Evolutionary conservation across 148 eudicot species (phyloP), one percentile per base, ranked within the genome.

Genomic region (Silene latifolia): DNA sequence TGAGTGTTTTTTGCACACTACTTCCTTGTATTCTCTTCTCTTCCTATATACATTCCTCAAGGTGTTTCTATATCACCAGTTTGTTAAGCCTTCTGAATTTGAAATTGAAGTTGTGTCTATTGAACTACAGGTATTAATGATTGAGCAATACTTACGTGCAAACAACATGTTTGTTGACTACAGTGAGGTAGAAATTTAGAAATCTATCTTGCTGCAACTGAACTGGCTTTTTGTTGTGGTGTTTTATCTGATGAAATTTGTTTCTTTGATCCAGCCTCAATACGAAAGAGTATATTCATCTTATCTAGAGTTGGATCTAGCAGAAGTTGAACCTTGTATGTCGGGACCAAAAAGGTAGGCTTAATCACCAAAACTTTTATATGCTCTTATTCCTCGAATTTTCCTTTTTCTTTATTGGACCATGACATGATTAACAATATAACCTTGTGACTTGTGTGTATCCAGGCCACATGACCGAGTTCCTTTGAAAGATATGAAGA

Each of bases 101-200:
- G 14, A 29, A 17, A 12, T 46, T 73, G 4, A 63, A 54, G 8
- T 32, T 39, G 67, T 68, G 4, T 58, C 66, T 6, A 23, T 72
- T 62, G 20, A 4, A 76, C 51, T 60, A 13, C 77, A 92, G 98
- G 95, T 94, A 23, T 83, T 88, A 46, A 91, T 91, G 98, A 86
- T 94, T 81, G 98, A 94, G 83, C 87, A 90, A 39, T 94, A 91
- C 80, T 81, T 94, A 79, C 91, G 98, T 27, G 98, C 98, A 73
- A 94, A 94, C 90, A 88, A 87, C 5, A 88, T 94, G 98, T 91
- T 94, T 83, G 90, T 94, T 29, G 98, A 94, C 82, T 94, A 94
- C 81, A 88, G 66, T 71, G 91, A 94, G 98, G 98, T 94, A 80
- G 20, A 53, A 17, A 91, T 95, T 97, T 94, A 80, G 20, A 53